Conservation (phyloP, 1,284 basidiomycete genomes). For the Moniliella sp. region DNA sequence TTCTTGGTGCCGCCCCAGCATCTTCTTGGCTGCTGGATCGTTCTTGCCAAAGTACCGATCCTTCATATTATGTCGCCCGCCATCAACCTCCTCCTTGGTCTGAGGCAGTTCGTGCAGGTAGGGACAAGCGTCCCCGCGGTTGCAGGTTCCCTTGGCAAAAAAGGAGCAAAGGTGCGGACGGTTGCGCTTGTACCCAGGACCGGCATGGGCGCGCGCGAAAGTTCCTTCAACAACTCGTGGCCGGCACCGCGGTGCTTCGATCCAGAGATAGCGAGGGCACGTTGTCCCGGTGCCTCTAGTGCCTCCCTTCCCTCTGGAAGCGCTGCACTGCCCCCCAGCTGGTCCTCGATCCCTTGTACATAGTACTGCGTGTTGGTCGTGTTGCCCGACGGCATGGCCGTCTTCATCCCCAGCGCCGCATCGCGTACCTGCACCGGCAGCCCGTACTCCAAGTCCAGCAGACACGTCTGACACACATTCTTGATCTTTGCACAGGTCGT, state of each 20-base stretch:
- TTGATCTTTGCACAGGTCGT: conserved; percentile 96
- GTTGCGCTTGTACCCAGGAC: conserved; percentile 91
- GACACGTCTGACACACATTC: conserved; percentile 93
- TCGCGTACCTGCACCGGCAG: conserved; percentile 91
- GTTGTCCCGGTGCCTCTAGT: conserved; percentile 2
- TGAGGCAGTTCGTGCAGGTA: conserved; percentile 72
- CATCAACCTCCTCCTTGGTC: conserved; percentile 49
- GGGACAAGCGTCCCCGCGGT: conserved; percentile 70
- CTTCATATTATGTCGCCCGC: conserved; percentile 75
- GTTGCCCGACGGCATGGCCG: conserved; percentile 74
- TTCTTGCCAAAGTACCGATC: conserved; percentile 62
- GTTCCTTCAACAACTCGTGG: conserved; percentile 80
- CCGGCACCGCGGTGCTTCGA: conserved; percentile 37
- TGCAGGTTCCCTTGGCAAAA: conserved; percentile 84
- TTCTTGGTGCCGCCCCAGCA: conserved; percentile 52
- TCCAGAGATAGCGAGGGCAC: conserved; percentile 28
- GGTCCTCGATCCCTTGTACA: conserved; percentile 46
- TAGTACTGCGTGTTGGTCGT: conserved; percentile 89
- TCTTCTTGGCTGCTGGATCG: conserved; percentile 74
- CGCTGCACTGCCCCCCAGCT: conserved; percentile 40
- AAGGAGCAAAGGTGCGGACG: conserved; percentile 82
- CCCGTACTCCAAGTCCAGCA: conserved; percentile 78
- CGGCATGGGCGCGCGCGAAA: conserved; percentile 75
- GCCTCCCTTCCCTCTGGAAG: neutral
- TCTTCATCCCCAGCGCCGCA: conserved; percentile 67